Evolutionary conservation across 805 yeast genomes (phyloP), one percentile per base, ranked within the genome.

Genomic region (Candida berthetii): DNA sequence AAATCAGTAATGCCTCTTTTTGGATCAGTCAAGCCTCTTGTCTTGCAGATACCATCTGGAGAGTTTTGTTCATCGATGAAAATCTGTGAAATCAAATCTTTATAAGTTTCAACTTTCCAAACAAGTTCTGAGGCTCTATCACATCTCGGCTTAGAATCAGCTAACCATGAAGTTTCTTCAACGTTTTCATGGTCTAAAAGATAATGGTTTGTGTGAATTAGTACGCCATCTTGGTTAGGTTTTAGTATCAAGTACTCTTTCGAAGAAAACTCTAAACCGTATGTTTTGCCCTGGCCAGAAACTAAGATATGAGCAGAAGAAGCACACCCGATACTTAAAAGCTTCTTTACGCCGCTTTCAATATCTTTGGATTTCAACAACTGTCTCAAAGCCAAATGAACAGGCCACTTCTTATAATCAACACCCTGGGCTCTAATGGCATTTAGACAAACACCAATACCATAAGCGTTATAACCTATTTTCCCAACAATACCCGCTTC

Each of bases 321-420:
- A 18, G 56, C 61, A 34, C 52, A 48, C 3, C 57, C 55, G 32
- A 43, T 31, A 3, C 35, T 24, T 18, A 48, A 36, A 18, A 55
- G 35, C 18, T 38, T 41, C 7, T 33, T 35, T 7, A 49, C 29
- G 9, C 49, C 48, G 11, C 46, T 53, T 25, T 46, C 48, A 15
- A 50, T 48, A n/a, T 45, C 34, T 3, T 37, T 19, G 35, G 51
- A 47, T 35, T 66, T 65, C 39, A 66, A 44, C 2, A 61, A 57
- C 33, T 54, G 52, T 37, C 72, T 52, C 15, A 67, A 43, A 1
- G 65, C 59, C 36, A 67, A 48, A 43, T 67, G 71, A 35, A 65
- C 52, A 5, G 72, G 72, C 31, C 62, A 49, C 39, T 58, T 57
- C 15, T 50, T 42, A 13, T 48, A 46, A 35, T 52, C 55, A 9